phyloP scores from a whole-genome alignment of 306 rosid species.

The Myrica gale region DNA sequence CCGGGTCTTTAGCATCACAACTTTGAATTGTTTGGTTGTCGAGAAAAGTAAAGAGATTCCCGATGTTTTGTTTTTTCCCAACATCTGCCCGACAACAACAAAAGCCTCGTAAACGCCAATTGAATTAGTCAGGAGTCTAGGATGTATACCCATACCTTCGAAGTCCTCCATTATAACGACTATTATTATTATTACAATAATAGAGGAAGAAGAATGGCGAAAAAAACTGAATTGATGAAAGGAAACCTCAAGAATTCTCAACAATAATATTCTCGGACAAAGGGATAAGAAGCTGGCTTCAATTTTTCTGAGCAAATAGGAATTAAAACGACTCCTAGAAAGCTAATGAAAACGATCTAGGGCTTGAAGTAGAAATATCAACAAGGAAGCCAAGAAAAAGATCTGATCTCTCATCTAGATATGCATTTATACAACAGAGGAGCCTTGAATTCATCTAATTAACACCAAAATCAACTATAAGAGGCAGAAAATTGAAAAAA shows the following conservation, averaged over 20 bases:
- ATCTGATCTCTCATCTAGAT: neutral
- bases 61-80: conserved; percentile 61
- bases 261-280: neutral
- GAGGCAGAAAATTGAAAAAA: neutral
- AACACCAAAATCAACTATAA: too few species aligned
- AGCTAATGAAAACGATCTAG: neutral
- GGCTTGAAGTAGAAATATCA: neutral
- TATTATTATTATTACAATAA: neutral
- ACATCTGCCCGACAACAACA: conserved; percentile 74
- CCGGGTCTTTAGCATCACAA: neutral
- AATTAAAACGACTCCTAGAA: neutral
- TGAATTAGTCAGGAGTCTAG: conserved; percentile 10
- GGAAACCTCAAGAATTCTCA: neutral
- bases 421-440: neutral
- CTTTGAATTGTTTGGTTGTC: conserved; percentile 35
- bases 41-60: conserved; percentile 67
- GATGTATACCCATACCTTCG: neutral
- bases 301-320: neutral
- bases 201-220: neutral
- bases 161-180: neutral
- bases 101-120: conserved; percentile 22
- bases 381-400: too few species aligned
- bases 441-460: too few species aligned
- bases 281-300: neutral
- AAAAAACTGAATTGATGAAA: neutral